These are phyloP conservation scores for Euptelea pleiosperma DNA, from an alignment of 164 flowering plant genomes.

Conservation along the genomic window DNA sequence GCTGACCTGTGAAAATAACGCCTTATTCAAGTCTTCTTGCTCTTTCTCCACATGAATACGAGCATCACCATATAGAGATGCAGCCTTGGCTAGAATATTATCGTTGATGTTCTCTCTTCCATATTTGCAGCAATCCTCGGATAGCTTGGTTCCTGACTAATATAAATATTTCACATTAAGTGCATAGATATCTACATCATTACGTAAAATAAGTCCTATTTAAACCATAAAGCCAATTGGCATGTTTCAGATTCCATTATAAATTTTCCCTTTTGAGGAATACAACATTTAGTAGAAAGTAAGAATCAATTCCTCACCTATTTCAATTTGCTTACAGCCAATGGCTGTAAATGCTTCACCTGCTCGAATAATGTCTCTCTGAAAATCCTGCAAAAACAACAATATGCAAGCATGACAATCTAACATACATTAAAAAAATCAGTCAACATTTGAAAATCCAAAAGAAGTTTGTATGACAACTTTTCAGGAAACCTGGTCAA, in stretches of 20 bases:
- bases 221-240: too few species aligned
- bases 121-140: slow-evolving; percentile 87
- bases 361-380: slow-evolving; percentile 76
- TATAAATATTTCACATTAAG: slow-evolving; percentile 8
- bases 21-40: slow-evolving; percentile 74
- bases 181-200: not conserved
- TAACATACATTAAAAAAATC: not conserved
- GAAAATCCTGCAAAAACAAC: slow-evolving; percentile 70
- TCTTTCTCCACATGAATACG: slow-evolving; percentile 82
- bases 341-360: slow-evolving; percentile 71
- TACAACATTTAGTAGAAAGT: not conserved
- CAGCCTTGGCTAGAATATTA: slow-evolving; percentile 73
- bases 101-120: slow-evolving; percentile 69
- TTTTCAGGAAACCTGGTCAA: too few species aligned
- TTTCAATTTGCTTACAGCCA: slow-evolving; percentile 77
- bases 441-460: not conserved
- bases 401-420: not conserved
- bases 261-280: not conserved
- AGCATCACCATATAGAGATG: slow-evolving; percentile 83
- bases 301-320: slow-evolving; percentile 40
- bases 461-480: too few species aligned
- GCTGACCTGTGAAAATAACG: slow-evolving; percentile 66
- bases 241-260: not conserved
- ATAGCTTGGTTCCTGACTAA: slow-evolving; percentile 72
- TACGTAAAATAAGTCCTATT: not conserved